Conservation (phyloP, 2,329 filamentous ascomycete genomes). For the Calcarisporium arbuscula region DNA sequence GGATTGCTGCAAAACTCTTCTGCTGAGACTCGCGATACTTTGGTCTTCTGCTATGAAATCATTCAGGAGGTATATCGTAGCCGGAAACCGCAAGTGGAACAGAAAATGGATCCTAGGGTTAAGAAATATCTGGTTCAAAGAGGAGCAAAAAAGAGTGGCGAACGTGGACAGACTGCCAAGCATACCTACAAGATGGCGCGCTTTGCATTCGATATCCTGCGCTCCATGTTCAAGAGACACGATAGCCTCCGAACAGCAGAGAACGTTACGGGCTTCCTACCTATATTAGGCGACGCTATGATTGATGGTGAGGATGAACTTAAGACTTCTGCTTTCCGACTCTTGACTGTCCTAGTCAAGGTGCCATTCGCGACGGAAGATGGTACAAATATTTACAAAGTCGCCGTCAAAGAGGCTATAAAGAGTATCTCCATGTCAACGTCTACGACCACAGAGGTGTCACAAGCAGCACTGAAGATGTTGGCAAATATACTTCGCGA, state of each 20-base stretch:
- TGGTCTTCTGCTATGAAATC: constrained; percentile 94
- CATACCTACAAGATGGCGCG: constrained; percentile 82
- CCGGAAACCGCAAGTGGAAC: constrained; percentile 42
- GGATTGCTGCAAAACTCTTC: constrained; percentile 79
- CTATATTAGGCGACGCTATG: constrained; percentile 81
- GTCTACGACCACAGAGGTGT: constrained; percentile 73
- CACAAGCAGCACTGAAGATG: constrained; percentile 84
- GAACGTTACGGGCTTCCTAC: constrained; percentile 81
- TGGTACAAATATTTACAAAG: constrained; percentile 56
- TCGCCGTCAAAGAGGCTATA: constrained; percentile 80
- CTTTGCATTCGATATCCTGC: constrained; percentile 82
- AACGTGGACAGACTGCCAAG: constrained; percentile 66
- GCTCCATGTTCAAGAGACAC: constrained; percentile 80
- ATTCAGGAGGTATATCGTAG: constrained; percentile 78
- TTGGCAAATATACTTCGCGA: constrained; percentile 81
- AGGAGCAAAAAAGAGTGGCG: constrained; percentile 66
- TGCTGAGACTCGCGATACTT: constrained; percentile 69
- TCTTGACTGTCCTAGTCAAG: constrained; percentile 80
- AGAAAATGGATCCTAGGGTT: constrained; percentile 55
- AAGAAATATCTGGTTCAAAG: constrained; percentile 76
- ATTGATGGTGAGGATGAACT: constrained; percentile 86
- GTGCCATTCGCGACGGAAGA: constrained; percentile 72
- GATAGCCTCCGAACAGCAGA: constrained; percentile 70
- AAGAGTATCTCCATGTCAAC: constrained; percentile 71
- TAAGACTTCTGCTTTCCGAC: constrained; percentile 76